Evolutionary conservation across 495 filamentous ascomycete species (phyloP), one percentile per base, ranked within the genome.

Genomic region (Geoglossum glabrum): DNA sequence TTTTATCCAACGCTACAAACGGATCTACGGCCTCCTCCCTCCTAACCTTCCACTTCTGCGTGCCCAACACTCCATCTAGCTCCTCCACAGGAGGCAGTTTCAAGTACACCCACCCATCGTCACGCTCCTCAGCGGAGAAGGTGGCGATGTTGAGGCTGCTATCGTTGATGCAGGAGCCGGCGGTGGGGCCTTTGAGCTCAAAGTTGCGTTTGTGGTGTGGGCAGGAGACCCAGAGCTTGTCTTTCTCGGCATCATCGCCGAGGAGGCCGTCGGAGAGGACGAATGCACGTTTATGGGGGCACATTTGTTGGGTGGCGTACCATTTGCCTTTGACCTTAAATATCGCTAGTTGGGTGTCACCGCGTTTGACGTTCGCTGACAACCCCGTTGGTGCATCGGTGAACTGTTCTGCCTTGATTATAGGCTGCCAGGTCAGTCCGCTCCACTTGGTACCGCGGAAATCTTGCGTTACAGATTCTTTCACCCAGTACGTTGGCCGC

Each of bases 261-360:
- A 96, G 79, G 1, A 97, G 64, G 5, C 87, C 87, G 66, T 96
- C 90, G 0, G 84, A 84, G 34, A 96, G 77, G 30, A 87, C 84
- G 68, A 97, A 96, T 0, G 90, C 81, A 28, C 90, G 85, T 71
- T 95, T 95, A 71, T 95, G 88, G 15, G 90, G 90, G 67, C 90
- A 97, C 90, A 97, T 97, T 67, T 97, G 89, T 75, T 97, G 90
- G 17, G 83, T 84, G n/a, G 87, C 85, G 66, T 90, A 92, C 70
- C 79, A 94, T 54, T 79, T 77, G 21, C 87, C 90, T 59, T 79
- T 78, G 61, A 96, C 75, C 65, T 88, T 87, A 78, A 92, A 96
- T 59, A 96, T 73, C 19, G 90, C 89, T 4, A 96, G 77, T 68
- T 97, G 90, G 0, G 89, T 95, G 67, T 95, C 89, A 11, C 87